Percentiles rank a stretch among this genome's conserved stretches.
phyloP scores from a whole-genome alignment of 495 filamentous ascomycete genomes.

The Antarctomyces pellizariae region DNA sequence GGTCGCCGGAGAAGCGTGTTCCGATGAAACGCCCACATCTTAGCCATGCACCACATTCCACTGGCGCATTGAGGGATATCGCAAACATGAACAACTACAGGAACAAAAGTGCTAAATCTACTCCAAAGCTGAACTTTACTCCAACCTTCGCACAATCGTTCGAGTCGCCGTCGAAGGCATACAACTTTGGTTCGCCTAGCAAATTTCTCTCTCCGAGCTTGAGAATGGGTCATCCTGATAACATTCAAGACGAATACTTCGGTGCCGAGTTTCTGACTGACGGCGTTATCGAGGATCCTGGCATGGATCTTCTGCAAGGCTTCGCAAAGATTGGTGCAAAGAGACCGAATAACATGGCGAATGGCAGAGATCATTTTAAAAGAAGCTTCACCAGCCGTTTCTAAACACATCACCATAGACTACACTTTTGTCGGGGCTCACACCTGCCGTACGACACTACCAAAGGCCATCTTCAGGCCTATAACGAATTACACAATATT shows the following conservation, averaged over 20 bases:
- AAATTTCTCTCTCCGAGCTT: constrained; percentile 22
- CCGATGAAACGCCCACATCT: constrained; percentile 32
- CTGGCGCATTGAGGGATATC: constrained; percentile 42
- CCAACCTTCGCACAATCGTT: constrained; percentile 8
- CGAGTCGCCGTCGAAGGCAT: constrained; percentile 21
- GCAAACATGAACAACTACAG: constrained; percentile 24
- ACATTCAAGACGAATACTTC: constrained; percentile 21
- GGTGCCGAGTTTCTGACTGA: constrained; percentile 29
- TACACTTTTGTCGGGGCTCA: too few species aligned
- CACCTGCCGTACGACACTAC: too few species aligned
- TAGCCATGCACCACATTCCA: constrained; percentile 31
- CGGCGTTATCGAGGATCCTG: constrained; percentile 35
- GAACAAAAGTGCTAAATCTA: constrained; percentile 24
- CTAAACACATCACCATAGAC: too few species aligned
- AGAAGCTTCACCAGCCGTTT: too few species aligned
- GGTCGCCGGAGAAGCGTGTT: constrained; percentile 58
- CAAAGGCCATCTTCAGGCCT: too few species aligned
- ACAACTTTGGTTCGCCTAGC: constrained; percentile 24
- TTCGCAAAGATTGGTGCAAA: constrained; percentile 68
- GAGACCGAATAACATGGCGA: constrained; percentile 4
- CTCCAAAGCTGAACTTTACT: constrained; percentile 21
- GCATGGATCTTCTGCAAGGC: constrained; percentile 66
- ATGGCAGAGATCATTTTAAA: too few species aligned
- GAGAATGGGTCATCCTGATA: constrained; percentile 5
- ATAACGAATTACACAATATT: too few species aligned